Base-by-base conservation (phyloP, 768 basidiomycete genomes). In the Kwoniella heveanensis region DNA sequence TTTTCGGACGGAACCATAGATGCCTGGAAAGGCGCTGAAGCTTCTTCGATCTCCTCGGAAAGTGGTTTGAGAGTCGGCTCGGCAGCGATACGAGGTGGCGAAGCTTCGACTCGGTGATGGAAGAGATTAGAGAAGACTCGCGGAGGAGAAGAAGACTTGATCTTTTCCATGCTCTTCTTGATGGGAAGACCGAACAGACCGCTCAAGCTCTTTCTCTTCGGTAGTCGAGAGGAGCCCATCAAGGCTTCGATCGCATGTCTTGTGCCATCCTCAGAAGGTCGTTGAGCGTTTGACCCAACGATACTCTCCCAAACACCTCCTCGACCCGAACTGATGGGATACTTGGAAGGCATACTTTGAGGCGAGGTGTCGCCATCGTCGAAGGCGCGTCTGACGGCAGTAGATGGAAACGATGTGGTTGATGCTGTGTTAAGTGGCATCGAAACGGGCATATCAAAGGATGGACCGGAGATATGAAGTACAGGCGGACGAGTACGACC, bases 191-290 rank as follows among this genome's bases (percentile, higher is more conserved):
- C 72, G 50, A 79, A 79, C 0, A 79, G 57, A 1, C 74, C 76
- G 25, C 53, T 65, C 22, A 79, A 56, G 49, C 68, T 70, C 59
- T 73, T 75, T 22, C 77, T 44, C 60, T 77, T 77, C 1, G 77
- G 77, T 7, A 79, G 30, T n/a, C 58, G 60, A 29, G 63, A 30
- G 13, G 46, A 49, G 15, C 47, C 61, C 53, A 68, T 56, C 10
- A 67, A 21, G 27, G 65, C 67, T 46, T 64, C 52, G 53, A 69
- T 58, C 3, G 50, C 49, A 32, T 39, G 53, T 25, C 52, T 24
- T 26, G 60, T 32, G 12, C 48, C 66, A 25, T 51, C 57, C 15
- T 29, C 58, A 12, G 27, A 54, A 7, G 47, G 46, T 57, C 60
- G 13, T n/a, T 57, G 55, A 27, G 50, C 59, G 22, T 39, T 44